These are phyloP conservation scores for Ceratocystis destructans DNA, from an alignment of 2,329 filamentous ascomycete species.

Conservation along the genomic window DNA sequence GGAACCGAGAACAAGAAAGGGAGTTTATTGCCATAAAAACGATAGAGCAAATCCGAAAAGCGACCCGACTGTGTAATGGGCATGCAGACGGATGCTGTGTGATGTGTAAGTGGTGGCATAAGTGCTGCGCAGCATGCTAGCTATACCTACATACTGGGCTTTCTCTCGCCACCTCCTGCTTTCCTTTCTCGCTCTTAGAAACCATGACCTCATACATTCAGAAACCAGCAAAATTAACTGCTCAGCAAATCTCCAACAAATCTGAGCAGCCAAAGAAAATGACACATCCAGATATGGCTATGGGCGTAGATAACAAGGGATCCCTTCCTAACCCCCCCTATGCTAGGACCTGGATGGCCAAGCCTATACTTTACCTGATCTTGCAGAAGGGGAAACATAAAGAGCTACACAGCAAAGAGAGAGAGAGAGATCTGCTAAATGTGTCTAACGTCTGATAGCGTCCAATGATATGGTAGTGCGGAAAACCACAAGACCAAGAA, in stretches of 20 bases:
- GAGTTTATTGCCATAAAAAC: background rate
- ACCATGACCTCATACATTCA: background rate
- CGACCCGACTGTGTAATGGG: background rate
- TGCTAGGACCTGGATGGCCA: too few species aligned
- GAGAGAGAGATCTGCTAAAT: background rate
- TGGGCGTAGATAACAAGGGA: too few species aligned
- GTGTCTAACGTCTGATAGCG: background rate
- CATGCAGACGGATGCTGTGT: background rate
- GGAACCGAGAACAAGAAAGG: background rate
- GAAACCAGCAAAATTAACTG: background rate
- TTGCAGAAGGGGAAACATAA: background rate
- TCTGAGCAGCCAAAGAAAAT: background rate
- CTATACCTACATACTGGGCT: background rate
- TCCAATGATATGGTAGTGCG: background rate
- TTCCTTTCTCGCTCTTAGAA: background rate
- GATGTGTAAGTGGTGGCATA: background rate
- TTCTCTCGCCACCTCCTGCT: background rate
- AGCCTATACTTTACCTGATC: background rate
- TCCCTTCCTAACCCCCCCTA: too few species aligned
- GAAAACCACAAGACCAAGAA: background rate
- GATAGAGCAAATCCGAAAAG: background rate
- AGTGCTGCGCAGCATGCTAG: background rate
- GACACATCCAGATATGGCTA: background rate
- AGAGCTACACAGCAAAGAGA: background rate
- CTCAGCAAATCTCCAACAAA: background rate